Base-by-base conservation (phyloP, 1,284 basidiomycete genomes). In the Cutaneotrichosporon mucoides region DNA sequence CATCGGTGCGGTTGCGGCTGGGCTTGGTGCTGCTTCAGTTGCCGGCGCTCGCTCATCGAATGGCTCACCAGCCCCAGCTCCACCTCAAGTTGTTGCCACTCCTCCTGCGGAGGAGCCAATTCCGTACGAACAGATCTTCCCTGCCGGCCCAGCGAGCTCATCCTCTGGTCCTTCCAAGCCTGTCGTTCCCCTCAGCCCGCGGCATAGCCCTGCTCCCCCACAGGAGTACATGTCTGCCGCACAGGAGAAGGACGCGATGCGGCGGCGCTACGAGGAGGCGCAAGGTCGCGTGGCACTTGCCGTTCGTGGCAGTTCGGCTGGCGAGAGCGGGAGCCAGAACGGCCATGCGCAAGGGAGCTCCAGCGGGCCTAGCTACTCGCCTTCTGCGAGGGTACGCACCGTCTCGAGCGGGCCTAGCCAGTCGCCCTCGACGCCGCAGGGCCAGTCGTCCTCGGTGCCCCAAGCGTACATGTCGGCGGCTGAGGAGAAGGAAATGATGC, bases 221-320 rank as follows among this genome's bases (percentile, higher is more conserved):
- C 24, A 24, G 24, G 24, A 24, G 24, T 24, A 24, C 24, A 24
- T 24, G 24, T 24, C n/a, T 6, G 62, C 65, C 5, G 65, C 48
- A 13, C 54, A 65, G 41, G 66, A 67, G 55, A 67, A 67, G 53
- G 66, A 67, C 24, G n/a, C 60, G 56, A 67, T 67, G 66, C 56
- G 65, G 16, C 46, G 59, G 38, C 44, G 63, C 11, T 66, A 59
- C 55, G 64, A 63, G 47, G 60, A 63, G 64, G 84, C 82, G 2
- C 84, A 84, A 61, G 84, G 87, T 6, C 47, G 57, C 6, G 68
- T 67, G 24, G 55, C 47, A 9, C 11, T 38, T 9, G 50, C 50
- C 13, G 35, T 15, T 13, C 16, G 15, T 6, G 24, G 43, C 43
- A 44, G 43, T 16, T 24, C 24, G 24, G 24, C 24, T 24, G 24